Percentiles rank a stretch among this genome's conserved stretches.
These are phyloP conservation scores for Exserohilum rostratum DNA, from an alignment of 2,329 filamentous ascomycete species.

Conservation along the genomic window DNA sequence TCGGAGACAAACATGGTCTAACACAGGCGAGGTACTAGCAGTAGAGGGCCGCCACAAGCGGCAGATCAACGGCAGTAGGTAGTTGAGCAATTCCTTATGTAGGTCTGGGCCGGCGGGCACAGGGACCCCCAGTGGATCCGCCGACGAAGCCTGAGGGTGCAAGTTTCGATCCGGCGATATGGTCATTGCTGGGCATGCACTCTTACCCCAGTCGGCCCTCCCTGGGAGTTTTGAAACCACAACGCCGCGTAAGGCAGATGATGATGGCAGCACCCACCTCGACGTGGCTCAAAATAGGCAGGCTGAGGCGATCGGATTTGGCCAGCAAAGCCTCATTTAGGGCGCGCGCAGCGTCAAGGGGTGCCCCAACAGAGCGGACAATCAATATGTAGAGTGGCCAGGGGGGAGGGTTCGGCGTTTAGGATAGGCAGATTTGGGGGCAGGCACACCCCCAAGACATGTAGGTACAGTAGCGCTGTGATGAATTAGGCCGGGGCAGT, in stretches of 20 bases:
- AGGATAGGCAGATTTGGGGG: no score
- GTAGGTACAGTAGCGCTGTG: no score
- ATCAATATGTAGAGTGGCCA: no score
- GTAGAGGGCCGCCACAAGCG: slow-evolving; percentile 7
- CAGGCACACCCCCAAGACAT: no score
- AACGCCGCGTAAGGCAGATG: slow-evolving; percentile 10
- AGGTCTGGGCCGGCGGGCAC: slow-evolving; percentile 3
- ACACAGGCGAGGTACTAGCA: background rate
- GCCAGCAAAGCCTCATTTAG: background rate
- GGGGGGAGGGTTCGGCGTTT: no score
- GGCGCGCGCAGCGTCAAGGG: background rate
- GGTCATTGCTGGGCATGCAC: background rate
- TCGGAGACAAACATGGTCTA: background rate
- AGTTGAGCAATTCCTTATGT: background rate
- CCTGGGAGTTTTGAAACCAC: slow-evolving; percentile 18
- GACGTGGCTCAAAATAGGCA: background rate
- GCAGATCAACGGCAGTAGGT: slow-evolving; percentile 20
- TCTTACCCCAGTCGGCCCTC: slow-evolving; percentile 6
- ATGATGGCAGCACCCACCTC: background rate
- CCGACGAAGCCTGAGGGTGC: background rate
- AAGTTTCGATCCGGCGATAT: slow-evolving; percentile 20
- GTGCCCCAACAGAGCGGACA: background rate
- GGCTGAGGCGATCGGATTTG: background rate
- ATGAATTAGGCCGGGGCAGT: no score
- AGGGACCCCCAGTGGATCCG: slow-evolving; percentile 14